Conservation (phyloP, 2,329 filamentous ascomycete genomes). For the Nemania sp. region DNA sequence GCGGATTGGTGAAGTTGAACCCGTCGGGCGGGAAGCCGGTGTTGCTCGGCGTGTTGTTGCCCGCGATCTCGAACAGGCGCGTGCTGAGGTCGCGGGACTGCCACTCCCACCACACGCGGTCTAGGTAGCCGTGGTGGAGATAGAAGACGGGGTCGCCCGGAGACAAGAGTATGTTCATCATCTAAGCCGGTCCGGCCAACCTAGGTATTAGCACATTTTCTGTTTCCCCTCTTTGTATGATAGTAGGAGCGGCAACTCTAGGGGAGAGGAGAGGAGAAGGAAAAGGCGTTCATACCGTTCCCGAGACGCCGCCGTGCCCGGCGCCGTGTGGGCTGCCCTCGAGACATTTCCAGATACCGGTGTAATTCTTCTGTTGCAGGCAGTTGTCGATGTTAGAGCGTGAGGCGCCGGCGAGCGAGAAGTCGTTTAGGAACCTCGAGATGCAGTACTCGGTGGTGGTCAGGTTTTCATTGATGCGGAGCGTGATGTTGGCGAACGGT, state of each 20-base stretch:
- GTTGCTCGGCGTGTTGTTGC: constrained; percentile 39
- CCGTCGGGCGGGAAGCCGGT: constrained; percentile 6
- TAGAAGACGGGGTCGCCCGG: constrained; percentile 48
- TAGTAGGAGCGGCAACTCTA: neutral
- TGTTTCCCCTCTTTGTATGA: neutral
- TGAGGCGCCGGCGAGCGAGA: constrained; percentile 27
- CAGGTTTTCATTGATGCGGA: constrained; percentile 48
- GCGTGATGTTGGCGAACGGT: constrained; percentile 52
- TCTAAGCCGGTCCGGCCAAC: constrained; percentile 39
- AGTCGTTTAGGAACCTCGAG: constrained; percentile 43
- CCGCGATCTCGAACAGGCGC: constrained; percentile 43
- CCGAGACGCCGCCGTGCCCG: constrained; percentile 42
- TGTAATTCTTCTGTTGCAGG: constrained; percentile 26
- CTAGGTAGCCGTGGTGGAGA: constrained; percentile 46
- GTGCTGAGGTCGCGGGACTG: constrained; percentile 40
- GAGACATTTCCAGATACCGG: constrained; percentile 38
- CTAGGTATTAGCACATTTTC: constrained; percentile 11
- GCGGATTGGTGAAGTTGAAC: constrained; percentile 24
- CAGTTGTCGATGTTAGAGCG: constrained; percentile 37
- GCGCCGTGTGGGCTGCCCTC: constrained; percentile 41
- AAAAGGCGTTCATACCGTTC: constrained; percentile 35
- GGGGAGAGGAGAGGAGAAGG: neutral
- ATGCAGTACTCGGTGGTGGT: constrained; percentile 44
- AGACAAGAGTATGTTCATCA: constrained; percentile 42
- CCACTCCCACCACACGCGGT: constrained; percentile 47